phyloP scores from a whole-genome alignment of 768 basidiomycete species.

The Lyophyllum shimeji region DNA sequence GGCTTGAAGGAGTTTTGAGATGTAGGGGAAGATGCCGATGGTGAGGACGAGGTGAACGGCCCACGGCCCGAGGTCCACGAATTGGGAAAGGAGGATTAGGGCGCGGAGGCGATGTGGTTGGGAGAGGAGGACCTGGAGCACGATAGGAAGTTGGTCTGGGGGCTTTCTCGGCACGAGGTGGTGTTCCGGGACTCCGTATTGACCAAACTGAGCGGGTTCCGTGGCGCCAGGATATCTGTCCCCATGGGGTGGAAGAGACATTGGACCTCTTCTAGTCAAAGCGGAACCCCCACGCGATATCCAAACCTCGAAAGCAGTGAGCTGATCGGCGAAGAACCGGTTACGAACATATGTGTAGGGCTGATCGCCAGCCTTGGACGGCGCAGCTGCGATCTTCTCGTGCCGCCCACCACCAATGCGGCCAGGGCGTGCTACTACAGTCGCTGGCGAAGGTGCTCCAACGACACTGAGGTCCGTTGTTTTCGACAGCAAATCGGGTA shows the following conservation, averaged over 20 bases:
- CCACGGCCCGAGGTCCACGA: conserved; percentile 98
- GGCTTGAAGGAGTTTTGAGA: conserved; percentile 93
- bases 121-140: conserved; percentile 94
- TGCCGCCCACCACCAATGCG: conserved; percentile 33
- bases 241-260: conserved; percentile 61
- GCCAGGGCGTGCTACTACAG: conserved; percentile 37
- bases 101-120: conserved; percentile 95
- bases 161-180: conserved; percentile 85
- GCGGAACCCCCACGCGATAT: conserved; percentile 91
- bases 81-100: conserved; percentile 93
- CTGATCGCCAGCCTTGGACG: conserved; percentile 33
- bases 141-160: conserved; percentile 96
- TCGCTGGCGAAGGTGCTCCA: conserved; percentile 22
- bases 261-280: conserved; percentile 70
- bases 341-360: conserved; percentile 80
- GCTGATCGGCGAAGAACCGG: conserved; percentile 92
- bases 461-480: conserved; percentile 24
- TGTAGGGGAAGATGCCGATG: conserved; percentile 99
- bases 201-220: conserved; percentile 14
- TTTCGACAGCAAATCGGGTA: conserved; percentile 76
- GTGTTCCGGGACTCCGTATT: conserved; percentile 25
- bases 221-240: conserved; percentile 25
- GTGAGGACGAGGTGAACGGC: conserved; percentile 94
- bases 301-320: conserved; percentile 98
- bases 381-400: conserved; percentile 18